phyloP scores from a whole-genome alignment of 164 flowering plant species.

The Protea cynaroides region DNA sequence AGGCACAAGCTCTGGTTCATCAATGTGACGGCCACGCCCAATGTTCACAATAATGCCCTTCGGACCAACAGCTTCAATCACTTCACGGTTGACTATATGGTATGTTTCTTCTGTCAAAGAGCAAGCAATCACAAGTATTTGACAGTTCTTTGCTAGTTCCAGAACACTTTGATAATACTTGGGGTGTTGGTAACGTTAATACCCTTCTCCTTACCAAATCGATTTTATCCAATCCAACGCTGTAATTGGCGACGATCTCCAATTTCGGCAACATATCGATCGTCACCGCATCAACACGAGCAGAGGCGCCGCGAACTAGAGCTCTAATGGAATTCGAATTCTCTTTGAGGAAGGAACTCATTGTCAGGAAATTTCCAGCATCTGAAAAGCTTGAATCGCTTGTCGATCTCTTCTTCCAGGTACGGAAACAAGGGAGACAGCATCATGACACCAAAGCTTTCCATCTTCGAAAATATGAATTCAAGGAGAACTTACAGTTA shows the following conservation, averaged over 20 bases:
- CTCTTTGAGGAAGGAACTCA: neutral
- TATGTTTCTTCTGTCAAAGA: too few relatives aligned
- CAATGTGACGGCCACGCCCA: slow-evolving; percentile 60
- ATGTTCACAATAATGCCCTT: slow-evolving; percentile 66
- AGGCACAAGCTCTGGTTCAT: slow-evolving; percentile 51
- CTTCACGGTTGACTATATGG: too few relatives aligned
- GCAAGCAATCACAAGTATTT: too few relatives aligned
- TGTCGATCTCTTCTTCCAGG: slow-evolving; percentile 58
- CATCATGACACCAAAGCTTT: slow-evolving; percentile 60
- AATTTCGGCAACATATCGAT: slow-evolving; percentile 69
- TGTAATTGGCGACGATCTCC: slow-evolving; percentile 72
- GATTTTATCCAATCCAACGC: slow-evolving; percentile 84
- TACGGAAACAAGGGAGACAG: slow-evolving; percentile 46
- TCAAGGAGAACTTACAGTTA: too few relatives aligned
- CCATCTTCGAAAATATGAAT: slow-evolving; percentile 29
- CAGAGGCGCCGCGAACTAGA: slow-evolving; percentile 50
- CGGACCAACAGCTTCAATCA: too few relatives aligned
- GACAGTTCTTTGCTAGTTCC: too few relatives aligned
- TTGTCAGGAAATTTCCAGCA: slow-evolving; percentile 38
- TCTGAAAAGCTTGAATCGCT: slow-evolving; percentile 55
- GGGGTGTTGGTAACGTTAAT: slow-evolving; percentile 90
- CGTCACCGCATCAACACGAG: slow-evolving; percentile 54
- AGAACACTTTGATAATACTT: too few relatives aligned
- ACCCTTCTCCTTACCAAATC: slow-evolving; percentile 68
- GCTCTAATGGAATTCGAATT: slow-evolving; percentile 48